A percentile compares a stretch with the other conserved stretches of the same genome.
Conservation (phyloP, 495 filamentous ascomycete species). For the Neurospora sp. region DNA sequence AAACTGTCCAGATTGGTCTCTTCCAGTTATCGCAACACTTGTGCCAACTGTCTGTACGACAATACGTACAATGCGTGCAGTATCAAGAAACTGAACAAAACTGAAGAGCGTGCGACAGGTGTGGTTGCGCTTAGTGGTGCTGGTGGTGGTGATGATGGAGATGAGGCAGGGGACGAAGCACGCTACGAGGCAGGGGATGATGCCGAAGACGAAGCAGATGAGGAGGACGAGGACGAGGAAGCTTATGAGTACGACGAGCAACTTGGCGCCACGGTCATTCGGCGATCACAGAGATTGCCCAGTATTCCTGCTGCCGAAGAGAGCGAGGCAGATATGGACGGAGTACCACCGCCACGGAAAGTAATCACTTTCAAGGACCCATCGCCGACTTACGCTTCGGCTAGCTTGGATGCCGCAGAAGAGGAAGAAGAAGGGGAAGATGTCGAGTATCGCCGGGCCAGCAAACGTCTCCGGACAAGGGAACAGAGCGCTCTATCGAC, state of each 20-base stretch:
- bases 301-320: background rate
- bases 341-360: background rate
- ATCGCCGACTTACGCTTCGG: background rate
- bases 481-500: background rate
- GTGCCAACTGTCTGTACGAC: slow-evolving; percentile 5
- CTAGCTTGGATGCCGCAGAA: background rate
- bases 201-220: slow-evolving; percentile 1
- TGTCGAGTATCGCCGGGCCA: background rate
- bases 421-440: background rate
- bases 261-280: background rate
- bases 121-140: background rate
- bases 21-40: background rate
- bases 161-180: background rate
- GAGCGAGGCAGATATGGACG: background rate
- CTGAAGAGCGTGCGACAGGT: background rate
- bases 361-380: background rate
- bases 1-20: background rate
- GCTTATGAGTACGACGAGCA: background rate
- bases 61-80: background rate
- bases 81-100: background rate
- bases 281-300: background rate
- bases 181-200: background rate
- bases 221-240: background rate
- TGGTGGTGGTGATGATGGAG: background rate
- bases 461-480: background rate